Percentiles rank a stretch among this genome's conserved stretches.
Conservation (phyloP, 192 early-diverging fungal genomes). For the Jimgerdemannia lactiflua region DNA sequence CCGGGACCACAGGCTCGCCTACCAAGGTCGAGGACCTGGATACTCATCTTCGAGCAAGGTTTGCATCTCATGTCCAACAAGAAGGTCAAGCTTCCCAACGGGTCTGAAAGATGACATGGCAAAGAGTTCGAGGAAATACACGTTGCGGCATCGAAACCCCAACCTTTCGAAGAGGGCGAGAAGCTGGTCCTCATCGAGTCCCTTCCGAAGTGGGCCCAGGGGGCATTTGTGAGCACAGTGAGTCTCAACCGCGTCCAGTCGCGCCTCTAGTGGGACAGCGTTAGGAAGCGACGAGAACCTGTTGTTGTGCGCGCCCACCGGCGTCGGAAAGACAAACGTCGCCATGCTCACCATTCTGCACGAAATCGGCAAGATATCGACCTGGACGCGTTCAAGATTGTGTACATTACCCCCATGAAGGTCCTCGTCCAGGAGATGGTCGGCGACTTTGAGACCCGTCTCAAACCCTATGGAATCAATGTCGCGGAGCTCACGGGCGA, state of each 20-base stretch:
- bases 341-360: constrained; percentile 95
- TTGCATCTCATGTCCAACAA: constrained; percentile 98
- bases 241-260: constrained; percentile 91
- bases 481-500: constrained; percentile 99
- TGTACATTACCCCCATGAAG: constrained; percentile 99
- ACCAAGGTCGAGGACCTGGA: constrained; percentile 77
- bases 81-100: constrained; percentile 85
- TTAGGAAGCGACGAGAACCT: constrained; percentile 91
- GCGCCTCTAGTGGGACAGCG: constrained; percentile 70
- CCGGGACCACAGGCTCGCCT: constrained; percentile 49
- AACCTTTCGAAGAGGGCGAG: constrained; percentile 62
- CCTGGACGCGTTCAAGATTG: constrained; percentile 90
- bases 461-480: constrained; percentile 75
- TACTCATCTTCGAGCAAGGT: constrained; percentile 88
- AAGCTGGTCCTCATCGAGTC: constrained; percentile 57
- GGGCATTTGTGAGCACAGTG: constrained; percentile 61
- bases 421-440: constrained; percentile 99
- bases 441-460: constrained; percentile 74
- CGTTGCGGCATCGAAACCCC: constrained; percentile 81
- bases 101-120: constrained; percentile 86
- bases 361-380: constrained; percentile 79
- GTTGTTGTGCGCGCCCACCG: constrained; percentile 97
- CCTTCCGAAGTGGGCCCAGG: constrained; percentile 81
- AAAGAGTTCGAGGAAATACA: constrained; percentile 95
- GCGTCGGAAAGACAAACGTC: constrained; percentile 98